Base-by-base conservation (phyloP, 2,329 filamentous ascomycete genomes). In the Colletotrichum lentis region DNA sequence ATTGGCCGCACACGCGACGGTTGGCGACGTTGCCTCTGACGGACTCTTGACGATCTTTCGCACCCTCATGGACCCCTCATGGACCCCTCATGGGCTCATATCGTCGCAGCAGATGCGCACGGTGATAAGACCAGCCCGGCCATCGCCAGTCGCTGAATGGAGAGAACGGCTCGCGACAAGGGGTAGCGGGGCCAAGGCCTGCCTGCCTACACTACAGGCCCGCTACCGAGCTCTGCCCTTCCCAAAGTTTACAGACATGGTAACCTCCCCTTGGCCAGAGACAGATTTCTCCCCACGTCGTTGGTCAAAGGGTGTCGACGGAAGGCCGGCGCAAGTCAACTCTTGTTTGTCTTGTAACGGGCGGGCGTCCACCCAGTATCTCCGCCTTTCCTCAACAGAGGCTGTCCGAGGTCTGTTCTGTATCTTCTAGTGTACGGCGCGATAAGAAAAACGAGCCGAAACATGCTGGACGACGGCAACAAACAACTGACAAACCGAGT, bases 221-320 rank as follows among this genome's bases (percentile, higher is more conserved):
- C 61, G 61, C 61, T 59, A 67, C 64, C 52, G 55, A 54, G 54
- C 41, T 44, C 54, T 20, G 43, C 57, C 41, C 59, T 49, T 27
- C 47, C 31, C 22, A 27, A 57, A 39, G 20, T 52, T 27, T 31
- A 22, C 20, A 59, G 37, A 59, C 8, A 39, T 31, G 56, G 10
- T 37, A 16, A 11, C 20, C n/a, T 27, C 11, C 43, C 43, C 11
- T 18, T 18, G 31, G 20, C 41, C 37, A 37, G 27, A 43, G 56
- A 35, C 49, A 49, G 43, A 31, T 43, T 27, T 20, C 31, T 35
- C 43, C 41, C 46, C 27, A 31, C 27, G 7, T 31, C 27, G 27
- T 31, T 1, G 8, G 27, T 31, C 27, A 31, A 31, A 31, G 2
- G 27, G 27, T 31, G 7, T 16, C 39, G 39, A 16, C 39, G 37